Conservation (phyloP, 2,329 filamentous ascomycete species). For the Xylariaceae sp. region DNA sequence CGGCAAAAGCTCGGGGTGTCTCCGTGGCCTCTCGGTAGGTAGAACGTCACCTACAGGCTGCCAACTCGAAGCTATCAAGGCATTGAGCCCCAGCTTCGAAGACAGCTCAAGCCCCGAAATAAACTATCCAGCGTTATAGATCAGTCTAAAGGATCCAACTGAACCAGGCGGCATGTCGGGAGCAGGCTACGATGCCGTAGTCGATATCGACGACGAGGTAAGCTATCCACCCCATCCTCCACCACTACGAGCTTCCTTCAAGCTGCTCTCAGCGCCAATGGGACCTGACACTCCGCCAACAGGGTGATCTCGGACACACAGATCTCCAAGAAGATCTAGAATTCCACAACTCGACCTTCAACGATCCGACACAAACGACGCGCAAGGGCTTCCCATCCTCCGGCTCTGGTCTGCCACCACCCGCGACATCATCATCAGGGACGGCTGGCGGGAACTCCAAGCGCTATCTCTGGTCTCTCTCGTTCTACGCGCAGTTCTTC, state of each 20-base stretch:
- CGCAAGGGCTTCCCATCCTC: conserved; percentile 47
- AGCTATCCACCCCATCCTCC: conserved; percentile 13
- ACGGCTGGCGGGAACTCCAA: conserved; percentile 52
- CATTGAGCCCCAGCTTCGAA: conserved; percentile 6
- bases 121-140: conserved; percentile 4
- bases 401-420: conserved; percentile 52
- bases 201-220: conserved; percentile 96
- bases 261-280: neutral
- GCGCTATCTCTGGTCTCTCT: conserved; percentile 85
- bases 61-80: conserved; percentile 1
- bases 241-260: neutral
- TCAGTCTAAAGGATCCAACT: neutral
- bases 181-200: conserved; percentile 93
- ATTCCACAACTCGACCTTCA: conserved; percentile 92
- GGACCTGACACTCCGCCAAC: neutral
- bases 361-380: conserved; percentile 50
- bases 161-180: conserved; percentile 57
- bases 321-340: conserved; percentile 98
- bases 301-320: conserved; percentile 97
- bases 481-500: conserved; percentile 97
- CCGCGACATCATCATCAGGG: conserved; percentile 42
- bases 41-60: conserved; percentile 1
- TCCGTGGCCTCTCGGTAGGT: conserved; percentile 26
- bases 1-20: conserved; percentile 28
- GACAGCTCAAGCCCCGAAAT: neutral